Evolutionary conservation across 2,329 filamentous ascomycete species (phyloP), one percentile per base, ranked within the genome.

Genomic region (Xylariaceae sp.): DNA sequence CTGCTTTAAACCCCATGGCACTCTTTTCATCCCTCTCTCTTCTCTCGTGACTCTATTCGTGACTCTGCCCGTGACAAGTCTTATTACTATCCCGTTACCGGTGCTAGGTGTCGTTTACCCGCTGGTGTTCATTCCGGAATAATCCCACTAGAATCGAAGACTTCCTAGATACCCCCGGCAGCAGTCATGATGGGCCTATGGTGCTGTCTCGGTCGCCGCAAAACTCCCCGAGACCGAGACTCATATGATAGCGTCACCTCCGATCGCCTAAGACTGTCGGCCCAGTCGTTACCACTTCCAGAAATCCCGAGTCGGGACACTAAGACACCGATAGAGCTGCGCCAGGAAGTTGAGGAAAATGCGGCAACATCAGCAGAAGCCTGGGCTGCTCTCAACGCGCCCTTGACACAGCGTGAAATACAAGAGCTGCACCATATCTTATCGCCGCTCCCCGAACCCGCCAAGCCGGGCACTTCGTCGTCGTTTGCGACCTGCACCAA

Each of bases 351-450:
- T 39, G 57, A 58, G 17, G 54, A 57, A 23, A 64, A 61, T 34
- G 58, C 58, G n/a, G 47, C 62, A 2, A 56, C 53, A 34, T 58
- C 61, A 17, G 57, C 61, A 11, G 63, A 64, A 51, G 63, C 61
- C 50, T 53, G 58, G 18, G 61, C 59, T 51, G 58, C 61, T 49
- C 58, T 64, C 11, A 51, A 53, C 47, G 57, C 53, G 13, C 61
- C 63, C 23, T 55, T 64, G 7, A 63, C 61, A 6, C 53, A 52
- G 10, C 61, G 63, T 30, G 61, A 64, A 49, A 63, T 64, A 53
- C 56, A 61, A 47, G 63, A 64, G 44, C 50, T 64, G 50, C 63
- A 63, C 47, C 58, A 58, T 30, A 56, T 64, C 13, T 48, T 64
- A n/a, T 64, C 59, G 44, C 55, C 63, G 34, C 35, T 56, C 44